A percentile compares a stretch with the other conserved stretches of the same genome.
phyloP scores from a whole-genome alignment of 176 grass and related monocot genomes.

The Sorghum bicolor region Sorghum_bicolor_NCBIv3 NC_012875.2:49338501-49339000 shows the following conservation, averaged over 20 bases:
- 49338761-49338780: neutral
- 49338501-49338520: neutral
- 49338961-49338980: neutral
- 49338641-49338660: neutral
- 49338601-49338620: neutral
- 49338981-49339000: neutral
- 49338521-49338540: neutral
- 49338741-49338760: neutral
- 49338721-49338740: neutral
- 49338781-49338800: neutral
- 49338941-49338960: neutral
- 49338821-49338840: neutral
- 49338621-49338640: neutral
- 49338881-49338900: neutral
- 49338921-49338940: neutral
- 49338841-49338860: neutral
- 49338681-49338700: neutral
- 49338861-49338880: neutral
- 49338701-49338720: neutral
- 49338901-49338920: neutral
- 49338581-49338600: neutral
- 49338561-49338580: neutral
- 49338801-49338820: conserved; percentile 6
- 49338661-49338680: neutral
- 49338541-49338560: neutral